Evolutionary conservation across 2,329 filamentous ascomycete species (phyloP).

Genomic region (Xylaria hypoxylon): DNA sequence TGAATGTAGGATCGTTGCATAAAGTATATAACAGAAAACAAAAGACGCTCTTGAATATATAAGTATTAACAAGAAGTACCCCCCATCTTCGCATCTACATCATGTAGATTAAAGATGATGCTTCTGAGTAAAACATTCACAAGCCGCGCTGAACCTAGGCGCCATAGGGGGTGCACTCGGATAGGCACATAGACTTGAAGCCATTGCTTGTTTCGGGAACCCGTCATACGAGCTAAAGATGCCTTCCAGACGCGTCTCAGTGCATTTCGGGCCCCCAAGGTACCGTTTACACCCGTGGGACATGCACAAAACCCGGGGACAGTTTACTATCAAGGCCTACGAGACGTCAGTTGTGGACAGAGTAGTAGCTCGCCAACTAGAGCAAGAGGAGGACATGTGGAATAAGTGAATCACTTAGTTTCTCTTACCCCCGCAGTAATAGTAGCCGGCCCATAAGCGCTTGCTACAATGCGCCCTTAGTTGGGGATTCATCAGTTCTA

Average conservation of each 20-base stretch:
- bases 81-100: neutral
- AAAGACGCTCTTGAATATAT: neutral
- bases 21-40: neutral
- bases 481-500: conserved; percentile 26
- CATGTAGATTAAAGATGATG: conserved; percentile 13
- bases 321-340: conserved; percentile 3
- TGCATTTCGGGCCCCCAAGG: conserved; percentile 11
- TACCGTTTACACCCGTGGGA: conserved; percentile 28
- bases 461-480: conserved; percentile 18
- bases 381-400: neutral
- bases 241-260: neutral
- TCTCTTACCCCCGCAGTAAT: conserved; percentile 26
- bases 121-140: conserved; percentile 23
- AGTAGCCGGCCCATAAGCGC: conserved; percentile 29
- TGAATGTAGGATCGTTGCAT: no score
- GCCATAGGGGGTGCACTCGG: conserved; percentile 10
- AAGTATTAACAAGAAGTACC: neutral
- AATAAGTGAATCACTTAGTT: neutral
- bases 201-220: conserved; percentile 19
- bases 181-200: conserved; percentile 23
- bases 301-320: neutral
- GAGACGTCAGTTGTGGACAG: neutral
- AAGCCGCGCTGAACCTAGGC: conserved; percentile 18
- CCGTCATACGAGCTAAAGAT: conserved; percentile 27
- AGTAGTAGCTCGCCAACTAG: no score